Percentiles rank a stretch among this genome's conserved stretches.
Conservation (phyloP, 2,329 filamentous ascomycete species). For the Neodidymelliopsis sp. region DNA sequence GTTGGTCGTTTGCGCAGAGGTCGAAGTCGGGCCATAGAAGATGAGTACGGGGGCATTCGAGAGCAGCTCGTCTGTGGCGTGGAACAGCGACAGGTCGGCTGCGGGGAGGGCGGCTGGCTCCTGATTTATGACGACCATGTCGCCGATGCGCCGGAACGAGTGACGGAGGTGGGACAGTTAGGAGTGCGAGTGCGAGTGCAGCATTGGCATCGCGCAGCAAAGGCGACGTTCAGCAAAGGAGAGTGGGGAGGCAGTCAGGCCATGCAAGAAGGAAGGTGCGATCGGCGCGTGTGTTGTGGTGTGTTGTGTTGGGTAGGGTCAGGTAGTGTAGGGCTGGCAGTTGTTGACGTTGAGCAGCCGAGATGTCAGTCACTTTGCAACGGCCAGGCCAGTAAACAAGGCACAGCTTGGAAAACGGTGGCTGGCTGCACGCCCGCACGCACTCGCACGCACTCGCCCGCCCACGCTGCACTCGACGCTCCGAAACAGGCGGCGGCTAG, state of each 20-base stretch:
- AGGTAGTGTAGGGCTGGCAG: constrained; percentile 6
- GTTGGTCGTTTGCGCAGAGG: constrained; percentile 85
- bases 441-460: too few species aligned
- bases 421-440: constrained; percentile 22
- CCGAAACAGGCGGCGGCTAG: constrained; percentile 33
- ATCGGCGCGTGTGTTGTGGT: constrained; percentile 8
- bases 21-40: constrained; percentile 92
- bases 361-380: constrained; percentile 1
- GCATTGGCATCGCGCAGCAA: constrained; percentile 33
- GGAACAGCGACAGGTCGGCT: constrained; percentile 85
- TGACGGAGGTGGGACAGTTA: constrained; percentile 29
- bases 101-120: constrained; percentile 78
- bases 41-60: constrained; percentile 83
- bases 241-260: constrained; percentile 3
- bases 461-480: constrained; percentile 16
- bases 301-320: constrained; percentile 3
- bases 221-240: constrained; percentile 12
- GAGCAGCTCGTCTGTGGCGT: constrained; percentile 83
- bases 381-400: constrained; percentile 39
- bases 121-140: constrained; percentile 73
- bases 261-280: constrained; percentile 18
- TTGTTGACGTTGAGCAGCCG: constrained; percentile 10
- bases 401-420: constrained; percentile 22
- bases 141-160: constrained; percentile 38
- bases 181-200: constrained; percentile 14